Conservation (phyloP, 2,329 filamentous ascomycete species). For the Aureobasidium lini region DNA sequence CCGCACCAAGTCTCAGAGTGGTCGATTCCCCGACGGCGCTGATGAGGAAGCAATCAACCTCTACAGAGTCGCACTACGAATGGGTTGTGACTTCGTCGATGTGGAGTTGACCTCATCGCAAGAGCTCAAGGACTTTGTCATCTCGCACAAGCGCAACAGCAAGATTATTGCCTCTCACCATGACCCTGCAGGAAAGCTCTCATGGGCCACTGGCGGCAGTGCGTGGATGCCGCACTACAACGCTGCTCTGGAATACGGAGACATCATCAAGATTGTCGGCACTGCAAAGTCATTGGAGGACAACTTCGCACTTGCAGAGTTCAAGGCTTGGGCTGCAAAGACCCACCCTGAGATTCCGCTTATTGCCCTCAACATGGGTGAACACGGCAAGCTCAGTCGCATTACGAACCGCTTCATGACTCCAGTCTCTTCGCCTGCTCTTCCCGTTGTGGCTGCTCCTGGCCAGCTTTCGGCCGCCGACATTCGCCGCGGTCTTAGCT, state of each 20-base stretch:
- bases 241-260: constrained; percentile 77
- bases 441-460: constrained; percentile 91
- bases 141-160: constrained; percentile 56
- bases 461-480: constrained; percentile 87
- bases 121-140: constrained; percentile 54
- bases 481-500: constrained; percentile 68
- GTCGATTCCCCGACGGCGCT: constrained; percentile 73
- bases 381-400: constrained; percentile 76
- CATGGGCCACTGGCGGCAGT: constrained; percentile 70
- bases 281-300: constrained; percentile 68
- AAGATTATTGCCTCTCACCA: constrained; percentile 94
- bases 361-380: constrained; percentile 94
- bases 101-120: constrained; percentile 82
- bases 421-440: constrained; percentile 77
- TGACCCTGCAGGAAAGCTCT: constrained; percentile 69
- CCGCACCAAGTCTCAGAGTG: constrained; percentile 77
- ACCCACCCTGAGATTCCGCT: constrained; percentile 68
- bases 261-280: constrained; percentile 91
- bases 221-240: constrained; percentile 84
- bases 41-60: constrained; percentile 59
- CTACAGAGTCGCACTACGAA: constrained; percentile 69
- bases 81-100: constrained; percentile 89
- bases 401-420: constrained; percentile 91
- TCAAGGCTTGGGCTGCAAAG: constrained; percentile 67
- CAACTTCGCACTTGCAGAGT: constrained; percentile 76